Percentiles rank a stretch among this genome's conserved stretches.
phyloP scores from a whole-genome alignment of 2,329 filamentous ascomycete genomes.

The Mariannaea elegans region DNA sequence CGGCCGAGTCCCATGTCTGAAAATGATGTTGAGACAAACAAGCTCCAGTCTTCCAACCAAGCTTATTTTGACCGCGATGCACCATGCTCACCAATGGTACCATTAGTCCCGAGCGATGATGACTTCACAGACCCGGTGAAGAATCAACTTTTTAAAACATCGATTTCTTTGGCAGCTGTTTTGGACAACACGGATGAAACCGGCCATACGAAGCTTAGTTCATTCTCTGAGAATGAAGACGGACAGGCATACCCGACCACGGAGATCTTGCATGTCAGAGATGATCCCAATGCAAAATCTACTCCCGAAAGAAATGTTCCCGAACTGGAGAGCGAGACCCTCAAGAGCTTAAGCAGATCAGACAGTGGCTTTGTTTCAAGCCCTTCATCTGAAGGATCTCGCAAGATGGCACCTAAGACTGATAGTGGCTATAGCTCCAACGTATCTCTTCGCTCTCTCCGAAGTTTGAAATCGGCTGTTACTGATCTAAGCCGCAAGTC shows the following conservation, averaged over 20 bases:
- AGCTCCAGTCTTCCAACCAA: slow-evolving; percentile 6
- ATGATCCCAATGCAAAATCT: slow-evolving; percentile 56
- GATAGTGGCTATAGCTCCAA: slow-evolving; percentile 71
- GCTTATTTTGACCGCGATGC: slow-evolving; percentile 23
- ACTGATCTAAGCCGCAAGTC: slow-evolving; percentile 33
- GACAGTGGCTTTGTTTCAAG: slow-evolving; percentile 62
- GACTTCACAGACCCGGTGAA: not conserved
- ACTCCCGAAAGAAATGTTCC: slow-evolving; percentile 25
- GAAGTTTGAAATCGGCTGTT: slow-evolving; percentile 39
- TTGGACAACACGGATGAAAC: not conserved
- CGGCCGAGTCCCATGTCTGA: slow-evolving; percentile 51
- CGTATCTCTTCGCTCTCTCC: slow-evolving; percentile 64
- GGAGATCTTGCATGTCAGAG: slow-evolving; percentile 51
- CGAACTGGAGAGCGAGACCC: slow-evolving; percentile 34
- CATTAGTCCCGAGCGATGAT: slow-evolving; percentile 3
- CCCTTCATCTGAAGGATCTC: slow-evolving; percentile 52
- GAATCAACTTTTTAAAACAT: not conserved
- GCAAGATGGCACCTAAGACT: slow-evolving; percentile 61
- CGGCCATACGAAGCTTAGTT: not conserved
- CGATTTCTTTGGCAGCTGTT: not conserved
- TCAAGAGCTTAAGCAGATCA: slow-evolving; percentile 38
- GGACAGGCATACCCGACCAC: slow-evolving; percentile 46
- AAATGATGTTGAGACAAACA: slow-evolving; percentile 18
- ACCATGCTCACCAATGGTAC: slow-evolving; percentile 12
- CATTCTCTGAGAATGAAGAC: slow-evolving; percentile 31